These are phyloP conservation scores for Coemansia furcata DNA, from an alignment of 192 early-diverging fungal species.

Conservation along the genomic window DNA sequence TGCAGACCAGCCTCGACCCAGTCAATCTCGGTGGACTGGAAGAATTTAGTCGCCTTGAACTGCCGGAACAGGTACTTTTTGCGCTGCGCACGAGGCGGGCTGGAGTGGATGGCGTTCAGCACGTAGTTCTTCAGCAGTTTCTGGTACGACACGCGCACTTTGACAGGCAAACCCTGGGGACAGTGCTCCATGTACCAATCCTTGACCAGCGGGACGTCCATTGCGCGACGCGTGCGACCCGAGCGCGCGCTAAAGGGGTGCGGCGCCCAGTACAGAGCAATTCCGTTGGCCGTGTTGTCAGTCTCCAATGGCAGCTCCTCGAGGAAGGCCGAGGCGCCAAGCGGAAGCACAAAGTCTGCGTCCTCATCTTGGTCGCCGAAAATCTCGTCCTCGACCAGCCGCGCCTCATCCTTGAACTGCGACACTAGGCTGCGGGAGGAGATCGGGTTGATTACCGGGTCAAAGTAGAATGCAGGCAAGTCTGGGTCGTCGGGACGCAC, in stretches of 20 bases:
- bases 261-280: slow-evolving; percentile 97
- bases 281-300: slow-evolving; percentile 89
- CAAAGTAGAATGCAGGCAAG: slow-evolving; percentile 96
- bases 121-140: slow-evolving; percentile 97
- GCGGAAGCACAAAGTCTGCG: slow-evolving; percentile 73
- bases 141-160: slow-evolving; percentile 98
- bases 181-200: slow-evolving; percentile 98
- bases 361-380: slow-evolving; percentile 68
- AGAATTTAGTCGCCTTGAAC: slow-evolving; percentile 96
- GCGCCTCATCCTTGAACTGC: slow-evolving; percentile 66
- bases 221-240: slow-evolving; percentile 84
- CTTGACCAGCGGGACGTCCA: slow-evolving; percentile 94
- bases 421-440: slow-evolving; percentile 51
- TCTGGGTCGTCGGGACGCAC: slow-evolving; percentile 91
- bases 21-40: slow-evolving; percentile 96
- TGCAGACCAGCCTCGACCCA: slow-evolving; percentile 99
- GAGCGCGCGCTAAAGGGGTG: slow-evolving; percentile 94
- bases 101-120: slow-evolving; percentile 84
- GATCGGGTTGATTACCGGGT: slow-evolving; percentile 98
- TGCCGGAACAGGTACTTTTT: slow-evolving; percentile 96
- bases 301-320: slow-evolving; percentile 74
- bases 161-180: slow-evolving; percentile 89
- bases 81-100: slow-evolving; percentile 81
- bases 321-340: slow-evolving; percentile 74
- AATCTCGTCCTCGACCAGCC: slow-evolving; percentile 76